phyloP scores from a whole-genome alignment of 2,329 filamentous ascomycete species.

The Coleophoma eucalyptorum region DNA sequence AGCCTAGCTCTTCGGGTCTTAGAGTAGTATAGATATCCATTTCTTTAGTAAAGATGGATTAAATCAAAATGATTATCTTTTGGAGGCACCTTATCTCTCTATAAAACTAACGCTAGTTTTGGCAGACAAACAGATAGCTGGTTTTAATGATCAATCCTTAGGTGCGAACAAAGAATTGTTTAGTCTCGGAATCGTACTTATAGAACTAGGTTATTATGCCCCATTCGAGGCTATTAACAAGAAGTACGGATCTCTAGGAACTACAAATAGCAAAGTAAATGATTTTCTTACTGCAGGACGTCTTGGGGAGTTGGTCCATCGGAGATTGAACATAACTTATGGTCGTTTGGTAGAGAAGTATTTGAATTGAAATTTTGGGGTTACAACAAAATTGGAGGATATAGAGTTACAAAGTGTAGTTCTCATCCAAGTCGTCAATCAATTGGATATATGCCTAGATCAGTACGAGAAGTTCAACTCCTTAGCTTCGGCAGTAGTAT shows the following conservation, averaged over 20 bases:
- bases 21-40: not conserved
- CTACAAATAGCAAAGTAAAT: not conserved
- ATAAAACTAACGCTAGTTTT: no score
- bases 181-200: slow-evolving; percentile 1
- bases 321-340: slow-evolving; percentile 5
- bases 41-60: not conserved
- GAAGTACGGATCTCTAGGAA: not conserved
- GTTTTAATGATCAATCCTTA: not conserved
- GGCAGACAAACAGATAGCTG: no score
- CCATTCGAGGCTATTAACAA: slow-evolving; percentile 1
- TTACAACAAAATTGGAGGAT: slow-evolving; percentile 1
- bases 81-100: no score
- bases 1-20: not conserved
- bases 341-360: slow-evolving; percentile 7
- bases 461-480: no score
- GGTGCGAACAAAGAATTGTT: slow-evolving; percentile 1
- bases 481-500: no score
- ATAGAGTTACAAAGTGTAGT: slow-evolving; percentile 4
- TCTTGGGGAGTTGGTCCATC: slow-evolving; percentile 1
- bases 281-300: slow-evolving; percentile 4
- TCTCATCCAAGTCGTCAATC: slow-evolving; percentile 3
- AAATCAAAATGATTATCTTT: no score
- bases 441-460: slow-evolving; percentile 6
- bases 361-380: slow-evolving; percentile 7
- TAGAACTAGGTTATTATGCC: slow-evolving; percentile 5